These are phyloP conservation scores for Candida peoriensis DNA, from an alignment of 805 yeast genomes.

Conservation along the genomic window DNA sequence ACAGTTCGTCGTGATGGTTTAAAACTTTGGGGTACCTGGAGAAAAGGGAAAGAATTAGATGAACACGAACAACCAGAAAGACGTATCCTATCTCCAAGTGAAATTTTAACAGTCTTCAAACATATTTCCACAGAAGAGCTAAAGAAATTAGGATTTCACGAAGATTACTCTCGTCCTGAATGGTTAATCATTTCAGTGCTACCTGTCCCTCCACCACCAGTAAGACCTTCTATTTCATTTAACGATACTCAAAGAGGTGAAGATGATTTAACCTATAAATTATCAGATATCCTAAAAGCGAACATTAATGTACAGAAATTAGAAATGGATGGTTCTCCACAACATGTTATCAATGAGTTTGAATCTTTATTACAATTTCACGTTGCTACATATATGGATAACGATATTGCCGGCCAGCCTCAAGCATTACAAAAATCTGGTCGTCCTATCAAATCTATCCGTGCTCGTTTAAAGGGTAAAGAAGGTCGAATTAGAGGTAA, in stretches of 20 bases:
- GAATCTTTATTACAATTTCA: slow-evolving; percentile 94
- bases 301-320: slow-evolving; percentile 95
- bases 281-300: slow-evolving; percentile 95
- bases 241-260: slow-evolving; percentile 98
- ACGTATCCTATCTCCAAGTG: slow-evolving; percentile 81
- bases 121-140: slow-evolving; percentile 88
- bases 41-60: slow-evolving; percentile 66
- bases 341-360: slow-evolving; percentile 94
- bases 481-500: slow-evolving; percentile 99
- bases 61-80: slow-evolving; percentile 92
- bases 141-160: slow-evolving; percentile 77
- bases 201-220: slow-evolving; percentile 99
- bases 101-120: slow-evolving; percentile 84
- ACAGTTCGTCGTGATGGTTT: slow-evolving; percentile 93
- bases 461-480: slow-evolving; percentile 99
- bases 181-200: slow-evolving; percentile 97
- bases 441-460: slow-evolving; percentile 94
- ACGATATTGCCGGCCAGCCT: slow-evolving; percentile 99
- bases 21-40: slow-evolving; percentile 98
- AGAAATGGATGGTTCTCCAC: slow-evolving; percentile 99
- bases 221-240: slow-evolving; percentile 96
- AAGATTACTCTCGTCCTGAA: slow-evolving; percentile 97
- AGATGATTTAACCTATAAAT: slow-evolving; percentile 96
- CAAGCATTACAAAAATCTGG: slow-evolving; percentile 98
- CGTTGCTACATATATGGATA: slow-evolving; percentile 99